These are phyloP conservation scores for Penicillium odoratum DNA, from an alignment of 495 filamentous ascomycete species.

Conservation along the genomic window DNA sequence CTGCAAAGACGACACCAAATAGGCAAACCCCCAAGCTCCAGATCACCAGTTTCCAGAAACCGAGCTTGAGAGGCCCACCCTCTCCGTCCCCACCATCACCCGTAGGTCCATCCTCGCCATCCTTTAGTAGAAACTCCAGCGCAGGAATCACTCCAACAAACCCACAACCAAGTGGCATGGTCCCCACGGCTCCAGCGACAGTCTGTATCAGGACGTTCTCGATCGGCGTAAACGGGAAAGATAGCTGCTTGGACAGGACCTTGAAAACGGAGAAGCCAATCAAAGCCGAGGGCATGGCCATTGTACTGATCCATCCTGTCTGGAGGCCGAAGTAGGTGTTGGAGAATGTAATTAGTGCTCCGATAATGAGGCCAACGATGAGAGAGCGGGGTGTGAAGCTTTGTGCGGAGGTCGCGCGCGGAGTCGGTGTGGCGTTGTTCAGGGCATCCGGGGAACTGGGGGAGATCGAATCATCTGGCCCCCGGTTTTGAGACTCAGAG, in stretches of 20 bases:
- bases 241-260: conserved; percentile 64
- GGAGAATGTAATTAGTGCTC: conserved; percentile 86
- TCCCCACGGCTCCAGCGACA: conserved; percentile 91
- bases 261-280: conserved; percentile 98
- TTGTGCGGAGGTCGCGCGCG: conserved; percentile 32
- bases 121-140: conserved; percentile 77
- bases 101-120: conserved; percentile 60
- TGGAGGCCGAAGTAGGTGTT: conserved; percentile 99
- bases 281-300: conserved; percentile 90
- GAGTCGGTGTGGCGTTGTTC: conserved; percentile 4
- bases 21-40: conserved; percentile 92
- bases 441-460: conserved; percentile 6
- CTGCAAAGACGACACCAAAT: conserved; percentile 95
- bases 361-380: conserved; percentile 77
- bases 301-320: conserved; percentile 85
- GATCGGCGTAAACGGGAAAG: conserved; percentile 83
- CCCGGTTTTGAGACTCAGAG: conserved; percentile 12
- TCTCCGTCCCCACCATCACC: conserved; percentile 56
- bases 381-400: conserved; percentile 83
- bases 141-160: conserved; percentile 95
- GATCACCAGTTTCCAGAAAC: conserved; percentile 73
- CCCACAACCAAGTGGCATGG: conserved; percentile 94
- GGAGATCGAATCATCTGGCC: conserved; percentile 11
- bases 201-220: conserved; percentile 98
- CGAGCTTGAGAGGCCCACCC: conserved; percentile 70